phyloP scores from a whole-genome alignment of 129 eudicot genomes.

The Centaurea solstitialis region DNA sequence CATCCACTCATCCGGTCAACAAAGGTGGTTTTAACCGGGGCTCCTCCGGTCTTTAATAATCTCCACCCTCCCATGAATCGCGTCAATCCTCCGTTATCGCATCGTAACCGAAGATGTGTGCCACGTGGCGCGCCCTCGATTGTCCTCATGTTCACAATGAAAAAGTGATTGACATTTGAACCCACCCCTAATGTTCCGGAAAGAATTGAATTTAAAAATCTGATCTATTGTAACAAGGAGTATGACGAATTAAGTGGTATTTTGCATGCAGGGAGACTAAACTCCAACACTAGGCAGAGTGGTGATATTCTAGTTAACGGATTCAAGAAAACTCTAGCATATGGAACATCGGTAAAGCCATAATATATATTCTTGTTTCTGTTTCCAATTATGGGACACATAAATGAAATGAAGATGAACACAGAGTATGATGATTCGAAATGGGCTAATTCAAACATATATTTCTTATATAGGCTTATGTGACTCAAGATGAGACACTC shows the following conservation, averaged over 20 bases:
- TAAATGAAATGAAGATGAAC: not conserved
- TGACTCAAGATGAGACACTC: constrained; percentile 13
- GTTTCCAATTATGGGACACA: not conserved
- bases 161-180: too few relatives aligned
- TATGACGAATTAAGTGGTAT: not conserved
- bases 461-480: constrained; percentile 10
- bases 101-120: too few relatives aligned
- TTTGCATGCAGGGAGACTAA: constrained; percentile 52
- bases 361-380: not conserved
- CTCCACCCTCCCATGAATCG: too few relatives aligned
- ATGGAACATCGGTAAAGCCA: constrained; percentile 67
- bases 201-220: too few relatives aligned
- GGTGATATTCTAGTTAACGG: constrained; percentile 75
- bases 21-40: too few relatives aligned
- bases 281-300: constrained; percentile 45
- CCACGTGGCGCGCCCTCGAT: too few relatives aligned
- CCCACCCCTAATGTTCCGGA: too few relatives aligned
- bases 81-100: too few relatives aligned
- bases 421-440: not conserved
- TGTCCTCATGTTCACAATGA: too few relatives aligned
- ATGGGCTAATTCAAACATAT: not conserved
- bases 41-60: too few relatives aligned
- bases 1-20: too few relatives aligned
- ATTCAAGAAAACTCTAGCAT: constrained; percentile 53
- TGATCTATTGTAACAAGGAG: too few relatives aligned